Conservation (phyloP, 495 filamentous ascomycete species). For the Talaromyces borbonicus region DNA sequence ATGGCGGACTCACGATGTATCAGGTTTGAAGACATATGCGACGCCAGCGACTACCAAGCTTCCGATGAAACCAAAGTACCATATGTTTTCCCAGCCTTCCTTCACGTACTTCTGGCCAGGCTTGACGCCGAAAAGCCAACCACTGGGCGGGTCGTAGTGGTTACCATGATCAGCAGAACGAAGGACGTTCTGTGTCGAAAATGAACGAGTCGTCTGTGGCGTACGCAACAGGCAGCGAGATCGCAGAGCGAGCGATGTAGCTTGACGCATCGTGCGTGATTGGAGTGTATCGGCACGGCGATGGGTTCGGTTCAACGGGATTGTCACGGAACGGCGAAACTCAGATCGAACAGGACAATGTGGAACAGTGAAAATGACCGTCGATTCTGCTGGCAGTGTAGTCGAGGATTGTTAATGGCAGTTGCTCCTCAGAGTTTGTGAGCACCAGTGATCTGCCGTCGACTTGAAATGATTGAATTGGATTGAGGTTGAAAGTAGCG, state of each 20-base stretch:
- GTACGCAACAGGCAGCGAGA: slow-evolving; percentile 30
- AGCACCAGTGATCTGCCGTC: no score
- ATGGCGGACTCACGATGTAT: slow-evolving; percentile 74
- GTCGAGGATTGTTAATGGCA: no score
- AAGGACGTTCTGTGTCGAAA: slow-evolving; percentile 34
- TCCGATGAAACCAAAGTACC: slow-evolving; percentile 86
- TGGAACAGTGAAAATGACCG: no score
- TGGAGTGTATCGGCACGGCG: neutral
- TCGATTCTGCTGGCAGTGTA: no score
- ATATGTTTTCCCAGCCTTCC: slow-evolving; percentile 90
- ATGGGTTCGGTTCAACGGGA: slow-evolving; percentile 4
- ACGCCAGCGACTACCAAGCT: slow-evolving; percentile 62
- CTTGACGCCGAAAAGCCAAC: slow-evolving; percentile 83
- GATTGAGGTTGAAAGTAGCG: slow-evolving; percentile 39
- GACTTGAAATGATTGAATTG: slow-evolving; percentile 17
- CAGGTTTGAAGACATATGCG: slow-evolving; percentile 93
- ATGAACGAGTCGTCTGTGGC: slow-evolving; percentile 30
- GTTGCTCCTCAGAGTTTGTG: no score
- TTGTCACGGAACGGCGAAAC: no score
- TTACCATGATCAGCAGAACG: slow-evolving; percentile 51
- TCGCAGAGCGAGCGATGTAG: slow-evolving; percentile 33
- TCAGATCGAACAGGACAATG: no score
- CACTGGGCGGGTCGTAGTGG: slow-evolving; percentile 83
- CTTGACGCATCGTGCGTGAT: slow-evolving; percentile 29
- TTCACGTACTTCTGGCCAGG: slow-evolving; percentile 91